These are phyloP conservation scores for Aotearoamyces nothofagi DNA, from an alignment of 2,329 filamentous ascomycete genomes.

Conservation along the genomic window DNA sequence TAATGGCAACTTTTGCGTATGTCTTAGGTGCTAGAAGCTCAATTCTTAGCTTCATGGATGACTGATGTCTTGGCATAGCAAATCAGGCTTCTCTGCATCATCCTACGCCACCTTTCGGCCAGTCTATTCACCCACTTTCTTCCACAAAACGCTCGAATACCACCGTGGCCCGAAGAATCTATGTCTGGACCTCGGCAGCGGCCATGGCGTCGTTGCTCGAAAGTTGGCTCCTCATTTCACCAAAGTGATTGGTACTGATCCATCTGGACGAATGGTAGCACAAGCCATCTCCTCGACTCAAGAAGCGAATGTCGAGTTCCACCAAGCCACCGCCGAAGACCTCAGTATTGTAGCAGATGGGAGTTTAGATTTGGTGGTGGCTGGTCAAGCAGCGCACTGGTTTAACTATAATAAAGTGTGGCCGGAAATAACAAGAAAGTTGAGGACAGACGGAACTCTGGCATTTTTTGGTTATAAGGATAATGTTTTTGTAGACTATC, in stretches of 20 bases:
- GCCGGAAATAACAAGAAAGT: conserved; percentile 35
- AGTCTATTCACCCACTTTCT: conserved; percentile 38
- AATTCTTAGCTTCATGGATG: conserved; percentile 3
- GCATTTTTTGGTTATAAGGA: conserved; percentile 55
- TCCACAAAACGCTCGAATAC: conserved; percentile 35
- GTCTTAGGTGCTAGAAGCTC: no score
- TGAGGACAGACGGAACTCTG: conserved; percentile 39
- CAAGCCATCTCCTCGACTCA: conserved; percentile 29
- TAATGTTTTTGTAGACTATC: conserved; percentile 38
- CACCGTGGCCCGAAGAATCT: conserved; percentile 25
- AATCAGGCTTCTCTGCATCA: conserved; percentile 37
- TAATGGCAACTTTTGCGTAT: conserved; percentile 34
- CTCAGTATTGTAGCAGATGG: conserved; percentile 31
- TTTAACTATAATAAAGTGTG: conserved; percentile 42
- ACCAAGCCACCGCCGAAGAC: conserved; percentile 35
- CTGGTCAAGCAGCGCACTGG: conserved; percentile 49
- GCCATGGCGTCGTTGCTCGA: conserved; percentile 41
- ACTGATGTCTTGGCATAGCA: conserved; percentile 22
- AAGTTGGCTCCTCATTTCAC: conserved; percentile 36
- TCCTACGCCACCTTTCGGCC: conserved; percentile 46
- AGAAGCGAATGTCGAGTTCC: conserved; percentile 30
- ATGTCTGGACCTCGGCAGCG: conserved; percentile 45
- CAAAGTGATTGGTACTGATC: conserved; percentile 36
- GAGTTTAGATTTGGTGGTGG: conserved; percentile 34
- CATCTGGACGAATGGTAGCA: conserved; percentile 38